Percentiles rank a stretch among this genome's conserved stretches.
Conservation (phyloP, 495 filamentous ascomycete species). For the Penicillium robsamsonii region DNA sequence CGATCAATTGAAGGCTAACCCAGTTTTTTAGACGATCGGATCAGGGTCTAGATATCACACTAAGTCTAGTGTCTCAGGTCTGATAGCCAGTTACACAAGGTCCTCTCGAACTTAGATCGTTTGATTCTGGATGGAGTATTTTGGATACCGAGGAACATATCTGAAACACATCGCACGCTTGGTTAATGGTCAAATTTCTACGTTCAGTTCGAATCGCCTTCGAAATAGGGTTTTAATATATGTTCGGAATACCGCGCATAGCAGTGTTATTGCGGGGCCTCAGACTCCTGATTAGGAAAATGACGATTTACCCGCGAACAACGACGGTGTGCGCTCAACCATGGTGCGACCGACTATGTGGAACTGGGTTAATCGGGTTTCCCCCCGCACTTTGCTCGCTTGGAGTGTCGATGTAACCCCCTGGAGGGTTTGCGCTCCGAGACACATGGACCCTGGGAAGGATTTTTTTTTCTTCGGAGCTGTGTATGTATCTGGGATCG, state of each 20-base stretch:
- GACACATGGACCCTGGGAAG: conserved; percentile 6
- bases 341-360: conserved; percentile 8
- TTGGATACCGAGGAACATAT: conserved; percentile 9
- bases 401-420: conserved; percentile 3
- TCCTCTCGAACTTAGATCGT: conserved; percentile 4
- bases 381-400: conserved; percentile 21
- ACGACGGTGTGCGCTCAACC: background rate
- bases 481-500: background rate
- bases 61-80: conserved; percentile 1
- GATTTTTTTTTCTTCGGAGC: background rate
- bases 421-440: background rate
- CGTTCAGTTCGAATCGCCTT: background rate
- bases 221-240: background rate
- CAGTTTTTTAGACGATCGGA: background rate
- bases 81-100: background rate
- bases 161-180: conserved; percentile 5
- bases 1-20: conserved; percentile 3
- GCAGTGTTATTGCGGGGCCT: background rate
- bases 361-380: conserved; percentile 11
- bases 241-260: background rate
- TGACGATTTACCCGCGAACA: conserved; percentile 1
- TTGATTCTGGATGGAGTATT: conserved; percentile 10
- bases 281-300: background rate
- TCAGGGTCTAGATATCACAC: background rate
- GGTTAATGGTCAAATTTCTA: too few species aligned